Evolutionary conservation across 2,329 filamentous ascomycete species (phyloP).

Genomic region (Aspergillus eucalypticola): DNA sequence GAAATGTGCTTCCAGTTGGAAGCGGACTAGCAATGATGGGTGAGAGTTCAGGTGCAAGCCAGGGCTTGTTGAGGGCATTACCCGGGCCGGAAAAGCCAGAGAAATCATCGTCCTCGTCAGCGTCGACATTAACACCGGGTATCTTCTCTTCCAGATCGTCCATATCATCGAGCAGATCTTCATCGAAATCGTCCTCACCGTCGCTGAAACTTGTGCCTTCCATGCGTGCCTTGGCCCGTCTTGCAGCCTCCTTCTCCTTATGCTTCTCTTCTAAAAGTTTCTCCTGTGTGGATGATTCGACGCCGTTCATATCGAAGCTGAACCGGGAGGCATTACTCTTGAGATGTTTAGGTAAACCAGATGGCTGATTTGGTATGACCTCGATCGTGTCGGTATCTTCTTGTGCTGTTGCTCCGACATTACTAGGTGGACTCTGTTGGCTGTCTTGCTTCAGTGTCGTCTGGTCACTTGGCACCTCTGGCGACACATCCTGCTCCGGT

Average conservation of each 20-base stretch:
- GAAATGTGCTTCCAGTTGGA: conserved; percentile 25
- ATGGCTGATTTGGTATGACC: conserved; percentile 29
- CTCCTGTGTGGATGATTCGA: conserved; percentile 61
- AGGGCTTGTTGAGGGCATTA: conserved; percentile 30
- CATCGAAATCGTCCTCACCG: conserved; percentile 47
- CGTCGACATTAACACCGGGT: conserved; percentile 51
- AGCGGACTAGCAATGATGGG: conserved; percentile 38
- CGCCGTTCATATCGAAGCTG: conserved; percentile 63
- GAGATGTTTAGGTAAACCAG: conserved; percentile 48
- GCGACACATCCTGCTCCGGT: conserved; percentile 26
- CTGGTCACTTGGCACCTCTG: conserved; percentile 13
- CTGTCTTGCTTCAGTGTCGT: conserved; percentile 8
- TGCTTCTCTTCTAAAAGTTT: conserved; percentile 65
- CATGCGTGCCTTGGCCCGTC: conserved; percentile 33
- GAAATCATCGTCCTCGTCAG: conserved; percentile 43
- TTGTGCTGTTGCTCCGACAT: conserved; percentile 3
- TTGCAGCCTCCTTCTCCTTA: conserved; percentile 53
- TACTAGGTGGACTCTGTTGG: conserved; percentile 7
- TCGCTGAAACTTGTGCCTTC: conserved; percentile 40
- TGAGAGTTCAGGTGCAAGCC: conserved; percentile 38
- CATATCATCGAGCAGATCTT: conserved; percentile 46
- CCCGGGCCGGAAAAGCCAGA: conserved; percentile 28
- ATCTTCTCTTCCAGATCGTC: conserved; percentile 51
- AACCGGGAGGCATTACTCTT: conserved; percentile 63
- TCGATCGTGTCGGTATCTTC: conserved; percentile 35